These are phyloP conservation scores for Erythrobasidium hasegawianum DNA, from an alignment of 1,284 basidiomycete genomes.

Conservation along the genomic window DNA sequence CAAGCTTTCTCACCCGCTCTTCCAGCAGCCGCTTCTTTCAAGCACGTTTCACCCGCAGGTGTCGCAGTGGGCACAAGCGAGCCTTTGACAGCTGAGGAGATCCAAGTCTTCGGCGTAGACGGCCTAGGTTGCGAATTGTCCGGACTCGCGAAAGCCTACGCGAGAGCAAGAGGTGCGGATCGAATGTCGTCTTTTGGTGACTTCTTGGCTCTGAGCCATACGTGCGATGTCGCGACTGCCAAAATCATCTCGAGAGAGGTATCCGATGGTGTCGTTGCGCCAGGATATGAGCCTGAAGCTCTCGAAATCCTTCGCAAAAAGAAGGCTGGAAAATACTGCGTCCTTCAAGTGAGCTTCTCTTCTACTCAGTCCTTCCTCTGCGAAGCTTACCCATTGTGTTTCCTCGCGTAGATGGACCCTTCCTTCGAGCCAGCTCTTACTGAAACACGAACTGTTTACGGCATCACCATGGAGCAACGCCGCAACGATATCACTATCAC, in stretches of 20 bases:
- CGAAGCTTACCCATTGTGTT: no score
- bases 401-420: conserved; percentile 69
- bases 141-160: conserved; percentile 86
- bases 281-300: conserved; percentile 82
- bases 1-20: conserved; percentile 62
- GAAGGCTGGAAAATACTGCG: conserved; percentile 98
- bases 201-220: conserved; percentile 91
- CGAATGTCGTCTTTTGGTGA: conserved; percentile 99
- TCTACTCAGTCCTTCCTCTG: no score
- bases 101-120: conserved; percentile 93
- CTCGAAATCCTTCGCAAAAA: conserved; percentile 90
- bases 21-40: conserved; percentile 97
- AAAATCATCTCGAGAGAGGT: conserved; percentile 96
- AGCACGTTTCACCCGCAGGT: conserved; percentile 97
- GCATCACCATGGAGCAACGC: conserved; percentile 83
- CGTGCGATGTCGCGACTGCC: conserved; percentile 89
- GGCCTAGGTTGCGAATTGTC: conserved; percentile 87
- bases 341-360: conserved; percentile 82
- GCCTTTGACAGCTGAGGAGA: conserved; percentile 77
- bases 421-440: conserved; percentile 67
- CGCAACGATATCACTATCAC: conserved; percentile 90
- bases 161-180: conserved; percentile 93
- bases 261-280: conserved; percentile 95
- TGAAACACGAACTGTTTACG: conserved; percentile 95
- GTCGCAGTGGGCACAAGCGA: conserved; percentile 75